Evolutionary conservation across 2,329 filamentous ascomycete species (phyloP).

Genomic region (Calonectria fujianensis): DNA sequence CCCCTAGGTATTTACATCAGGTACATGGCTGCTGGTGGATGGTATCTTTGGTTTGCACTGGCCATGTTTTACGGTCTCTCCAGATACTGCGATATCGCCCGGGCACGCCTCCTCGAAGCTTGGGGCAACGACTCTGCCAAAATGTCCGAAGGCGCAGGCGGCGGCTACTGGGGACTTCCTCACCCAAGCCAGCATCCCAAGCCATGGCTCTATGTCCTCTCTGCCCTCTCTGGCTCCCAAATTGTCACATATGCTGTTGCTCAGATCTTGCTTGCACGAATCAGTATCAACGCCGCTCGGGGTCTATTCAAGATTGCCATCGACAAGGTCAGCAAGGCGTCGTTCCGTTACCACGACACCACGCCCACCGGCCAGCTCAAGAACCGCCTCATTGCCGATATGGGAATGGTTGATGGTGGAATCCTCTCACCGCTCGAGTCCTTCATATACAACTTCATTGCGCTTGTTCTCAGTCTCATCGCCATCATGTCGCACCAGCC

Average conservation of each 20-base stretch:
- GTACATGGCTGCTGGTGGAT: conserved; percentile 87
- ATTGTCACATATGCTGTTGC: conserved; percentile 76
- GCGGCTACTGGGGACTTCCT: conserved; percentile 67
- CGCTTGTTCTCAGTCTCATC: conserved; percentile 82
- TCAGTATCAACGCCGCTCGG: conserved; percentile 86
- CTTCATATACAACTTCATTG: conserved; percentile 82
- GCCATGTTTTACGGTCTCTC: conserved; percentile 78
- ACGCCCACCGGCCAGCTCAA: conserved; percentile 93
- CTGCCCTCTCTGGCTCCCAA: conserved; percentile 77
- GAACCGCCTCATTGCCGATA: conserved; percentile 93
- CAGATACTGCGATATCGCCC: conserved; percentile 78
- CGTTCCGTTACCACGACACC: conserved; percentile 92
- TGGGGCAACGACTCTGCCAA: conserved; percentile 81
- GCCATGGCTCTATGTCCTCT: conserved; percentile 85
- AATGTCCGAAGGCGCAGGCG: conserved; percentile 41
- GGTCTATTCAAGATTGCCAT: conserved; percentile 84
- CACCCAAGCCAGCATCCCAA: conserved; percentile 79
- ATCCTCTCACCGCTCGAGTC: conserved; percentile 84
- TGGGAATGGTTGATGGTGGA: conserved; percentile 91
- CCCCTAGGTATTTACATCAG: conserved; percentile 86
- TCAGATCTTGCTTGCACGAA: conserved; percentile 82
- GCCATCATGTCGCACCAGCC: conserved; percentile 90
- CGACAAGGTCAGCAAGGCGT: conserved; percentile 83
- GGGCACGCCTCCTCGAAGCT: conserved; percentile 88
- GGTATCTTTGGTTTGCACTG: conserved; percentile 82